These are phyloP conservation scores for Colletotrichum phormii DNA, from an alignment of 2,329 filamentous ascomycete genomes.

Conservation along the genomic window DNA sequence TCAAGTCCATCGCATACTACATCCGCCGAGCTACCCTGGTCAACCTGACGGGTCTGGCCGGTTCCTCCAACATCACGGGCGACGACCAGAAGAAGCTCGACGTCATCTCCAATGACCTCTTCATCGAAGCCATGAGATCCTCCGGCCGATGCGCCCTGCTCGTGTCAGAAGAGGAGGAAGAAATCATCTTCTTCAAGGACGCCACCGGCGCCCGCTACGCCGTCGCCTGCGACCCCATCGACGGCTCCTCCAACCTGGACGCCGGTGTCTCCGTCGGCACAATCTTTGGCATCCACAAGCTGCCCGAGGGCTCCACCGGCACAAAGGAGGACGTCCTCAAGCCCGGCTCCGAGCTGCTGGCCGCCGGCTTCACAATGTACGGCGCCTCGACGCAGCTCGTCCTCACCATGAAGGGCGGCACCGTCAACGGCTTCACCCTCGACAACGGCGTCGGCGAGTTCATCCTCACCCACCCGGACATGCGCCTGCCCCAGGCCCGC, in stretches of 20 bases:
- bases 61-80: slow-evolving; percentile 93
- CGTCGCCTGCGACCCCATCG: slow-evolving; percentile 97
- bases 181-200: slow-evolving; percentile 87
- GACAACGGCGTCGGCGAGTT: slow-evolving; percentile 98
- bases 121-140: slow-evolving; percentile 93
- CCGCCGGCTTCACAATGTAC: slow-evolving; percentile 99
- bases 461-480: slow-evolving; percentile 96
- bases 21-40: slow-evolving; percentile 95
- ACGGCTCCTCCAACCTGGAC: slow-evolving; percentile 97
- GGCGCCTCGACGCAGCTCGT: slow-evolving; percentile 96
- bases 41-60: slow-evolving; percentile 94
- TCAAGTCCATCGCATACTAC: slow-evolving; percentile 99
- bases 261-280: slow-evolving; percentile 98
- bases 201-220: slow-evolving; percentile 86
- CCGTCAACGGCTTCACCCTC: slow-evolving; percentile 97
- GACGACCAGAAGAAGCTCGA: slow-evolving; percentile 99
- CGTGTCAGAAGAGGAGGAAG: slow-evolving; percentile 98
- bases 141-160: slow-evolving; percentile 91
- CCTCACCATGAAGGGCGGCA: slow-evolving; percentile 93
- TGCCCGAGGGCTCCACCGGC: slow-evolving; percentile 79
- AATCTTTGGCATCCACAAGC: slow-evolving; percentile 94
- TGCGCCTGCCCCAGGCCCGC: slow-evolving; percentile 84
- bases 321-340: slow-evolving; percentile 88
- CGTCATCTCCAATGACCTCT: slow-evolving; percentile 98
- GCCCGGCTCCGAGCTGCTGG: slow-evolving; percentile 91